Evolutionary conservation across 1,139 yeast genomes (phyloP).

Genomic region (Geotrichum australiense): DNA sequence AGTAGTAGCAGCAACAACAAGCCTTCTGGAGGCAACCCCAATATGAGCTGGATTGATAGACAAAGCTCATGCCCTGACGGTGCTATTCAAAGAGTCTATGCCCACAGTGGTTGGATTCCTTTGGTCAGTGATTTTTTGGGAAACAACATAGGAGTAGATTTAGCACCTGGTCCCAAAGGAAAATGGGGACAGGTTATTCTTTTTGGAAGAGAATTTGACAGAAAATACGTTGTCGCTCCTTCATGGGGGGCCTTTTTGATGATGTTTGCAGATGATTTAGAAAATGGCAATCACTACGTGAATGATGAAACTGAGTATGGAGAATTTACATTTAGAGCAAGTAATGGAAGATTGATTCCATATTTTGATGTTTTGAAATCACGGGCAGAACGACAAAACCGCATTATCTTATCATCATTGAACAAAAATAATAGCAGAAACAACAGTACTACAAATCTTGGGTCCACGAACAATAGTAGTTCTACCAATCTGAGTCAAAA

Average conservation of each 20-base stretch:
- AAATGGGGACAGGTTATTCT: slow-evolving; percentile 76
- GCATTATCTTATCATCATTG: slow-evolving; percentile 12
- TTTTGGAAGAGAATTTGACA: slow-evolving; percentile 86
- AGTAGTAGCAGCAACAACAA: slow-evolving; percentile 14
- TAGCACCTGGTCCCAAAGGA: slow-evolving; percentile 76
- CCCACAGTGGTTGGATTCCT: slow-evolving; percentile 89
- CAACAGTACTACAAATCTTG: slow-evolving; percentile 1
- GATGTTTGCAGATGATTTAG: slow-evolving; percentile 76
- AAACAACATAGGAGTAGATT: slow-evolving; percentile 81
- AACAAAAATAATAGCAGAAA: slow-evolving; percentile 1
- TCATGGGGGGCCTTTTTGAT: slow-evolving; percentile 82
- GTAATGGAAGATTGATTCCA: slow-evolving; percentile 39
- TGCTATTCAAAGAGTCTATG: slow-evolving; percentile 61
- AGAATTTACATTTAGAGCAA: slow-evolving; percentile 59
- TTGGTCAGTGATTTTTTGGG: slow-evolving; percentile 82
- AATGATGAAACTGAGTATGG: slow-evolving; percentile 56
- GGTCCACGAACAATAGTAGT: neutral
- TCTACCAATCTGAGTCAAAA: no score
- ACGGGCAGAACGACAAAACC: slow-evolving; percentile 34
- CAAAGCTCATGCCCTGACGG: slow-evolving; percentile 76
- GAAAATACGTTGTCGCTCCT: slow-evolving; percentile 68
- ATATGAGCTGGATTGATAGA: slow-evolving; percentile 31
- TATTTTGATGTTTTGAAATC: slow-evolving; percentile 59
- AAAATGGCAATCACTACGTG: slow-evolving; percentile 65
- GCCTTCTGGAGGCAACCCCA: slow-evolving; percentile 14